phyloP scores from a whole-genome alignment of 208 protist genomes.

The Spongospora subterranea region DNA sequence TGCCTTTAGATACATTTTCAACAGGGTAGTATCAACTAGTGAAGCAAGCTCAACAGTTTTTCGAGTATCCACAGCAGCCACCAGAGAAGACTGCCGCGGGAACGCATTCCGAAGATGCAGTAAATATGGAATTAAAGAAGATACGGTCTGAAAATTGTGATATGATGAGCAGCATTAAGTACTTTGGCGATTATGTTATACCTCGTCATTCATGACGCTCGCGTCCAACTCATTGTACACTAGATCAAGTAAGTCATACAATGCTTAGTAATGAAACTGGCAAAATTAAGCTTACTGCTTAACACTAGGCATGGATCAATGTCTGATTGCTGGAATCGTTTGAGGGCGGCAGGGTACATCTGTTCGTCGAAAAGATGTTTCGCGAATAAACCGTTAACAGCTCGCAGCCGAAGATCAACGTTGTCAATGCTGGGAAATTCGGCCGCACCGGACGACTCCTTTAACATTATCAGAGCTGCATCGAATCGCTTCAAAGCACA shows the following conservation, averaged over 20 bases:
- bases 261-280: no score
- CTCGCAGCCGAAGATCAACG: not conserved
- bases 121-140: constrained; percentile 20
- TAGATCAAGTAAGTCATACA: no score
- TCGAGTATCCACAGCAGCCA: not conserved
- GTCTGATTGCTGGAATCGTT: constrained; percentile 33
- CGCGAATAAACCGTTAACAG: constrained; percentile 13
- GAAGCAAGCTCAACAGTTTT: not conserved
- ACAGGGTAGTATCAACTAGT: constrained; percentile 20
- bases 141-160: not conserved
- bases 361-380: not conserved
- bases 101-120: not conserved
- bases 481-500: not conserved
- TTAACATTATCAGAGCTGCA: not conserved
- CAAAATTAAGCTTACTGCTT: no score
- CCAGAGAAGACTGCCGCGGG: not conserved
- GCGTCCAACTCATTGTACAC: not conserved
- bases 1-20: constrained; percentile 47
- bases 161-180: not conserved
- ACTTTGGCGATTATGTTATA: not conserved
- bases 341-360: not conserved
- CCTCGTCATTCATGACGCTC: not conserved
- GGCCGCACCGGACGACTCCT: not conserved
- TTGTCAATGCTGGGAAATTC: not conserved
- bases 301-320: constrained; percentile 12